Evolutionary conservation across 495 filamentous ascomycete species (phyloP).

Genomic region (Podospora didyma): DNA sequence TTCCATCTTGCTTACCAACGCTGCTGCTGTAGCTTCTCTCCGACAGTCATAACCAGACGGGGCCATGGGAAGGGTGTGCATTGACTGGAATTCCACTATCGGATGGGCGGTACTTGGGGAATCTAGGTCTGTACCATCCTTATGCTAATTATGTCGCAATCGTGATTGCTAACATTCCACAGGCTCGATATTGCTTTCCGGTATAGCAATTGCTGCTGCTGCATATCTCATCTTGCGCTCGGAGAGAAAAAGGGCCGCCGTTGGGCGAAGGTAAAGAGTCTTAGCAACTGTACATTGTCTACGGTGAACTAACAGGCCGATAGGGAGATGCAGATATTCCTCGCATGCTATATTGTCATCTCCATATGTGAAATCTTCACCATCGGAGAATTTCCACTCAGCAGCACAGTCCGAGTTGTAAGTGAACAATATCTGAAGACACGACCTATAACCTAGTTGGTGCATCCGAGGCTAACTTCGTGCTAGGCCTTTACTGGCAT

Average conservation of each 20-base stretch:
- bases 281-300: neutral
- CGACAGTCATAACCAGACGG: conserved; percentile 36
- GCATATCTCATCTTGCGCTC: conserved; percentile 68
- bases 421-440: conserved; percentile 29
- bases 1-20: conserved; percentile 5
- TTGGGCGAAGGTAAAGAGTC: conserved; percentile 74
- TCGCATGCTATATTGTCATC: conserved; percentile 81
- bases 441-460: neutral
- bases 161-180: conserved; percentile 8
- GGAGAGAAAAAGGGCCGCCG: conserved; percentile 90
- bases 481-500: conserved; percentile 83
- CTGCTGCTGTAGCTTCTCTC: conserved; percentile 40
- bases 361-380: conserved; percentile 96
- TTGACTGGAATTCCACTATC: conserved; percentile 70
- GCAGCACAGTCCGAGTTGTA: conserved; percentile 62
- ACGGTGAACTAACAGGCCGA: conserved; percentile 23
- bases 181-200: conserved; percentile 90
- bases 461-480: conserved; percentile 12
- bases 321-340: conserved; percentile 95
- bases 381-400: conserved; percentile 80
- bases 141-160: neutral
- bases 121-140: conserved; percentile 65
- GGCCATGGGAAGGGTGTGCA: conserved; percentile 60
- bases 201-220: conserved; percentile 66
- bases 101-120: conserved; percentile 61